Evolutionary conservation across 306 rosid species (phyloP).

Genomic region (Gillenia trifoliata): DNA sequence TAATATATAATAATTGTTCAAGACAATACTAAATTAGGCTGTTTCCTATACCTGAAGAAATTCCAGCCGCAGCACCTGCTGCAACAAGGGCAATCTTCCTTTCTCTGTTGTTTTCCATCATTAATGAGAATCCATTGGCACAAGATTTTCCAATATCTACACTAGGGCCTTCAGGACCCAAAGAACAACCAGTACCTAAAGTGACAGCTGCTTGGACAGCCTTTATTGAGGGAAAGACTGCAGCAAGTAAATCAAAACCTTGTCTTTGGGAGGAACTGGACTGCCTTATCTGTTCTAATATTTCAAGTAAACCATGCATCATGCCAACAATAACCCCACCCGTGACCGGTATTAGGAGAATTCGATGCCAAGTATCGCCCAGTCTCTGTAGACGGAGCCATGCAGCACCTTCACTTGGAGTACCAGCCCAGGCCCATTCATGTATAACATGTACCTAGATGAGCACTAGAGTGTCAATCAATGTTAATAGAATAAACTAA

Average conservation of each 20-base stretch:
- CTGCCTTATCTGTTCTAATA: conserved; percentile 78
- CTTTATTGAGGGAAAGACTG: conserved; percentile 74
- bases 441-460: conserved; percentile 83
- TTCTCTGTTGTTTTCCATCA: conserved; percentile 95
- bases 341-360: conserved; percentile 80
- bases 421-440: conserved; percentile 99
- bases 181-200: conserved; percentile 93
- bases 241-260: conserved; percentile 83
- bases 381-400: conserved; percentile 94
- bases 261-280: conserved; percentile 61
- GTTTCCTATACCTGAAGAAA: conserved; percentile 62
- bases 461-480: conserved; percentile 26
- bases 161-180: conserved; percentile 99
- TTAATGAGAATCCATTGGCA: conserved; percentile 83
- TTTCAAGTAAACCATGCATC: conserved; percentile 97
- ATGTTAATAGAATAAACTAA: conserved; percentile 15
- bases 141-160: conserved; percentile 97
- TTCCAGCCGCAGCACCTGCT: conserved; percentile 98
- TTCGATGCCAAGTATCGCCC: conserved; percentile 93
- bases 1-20: not conserved
- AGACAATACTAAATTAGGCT: not conserved
- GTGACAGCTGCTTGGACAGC: conserved; percentile 95
- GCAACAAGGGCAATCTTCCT: conserved; percentile 93
- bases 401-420: conserved; percentile 94
- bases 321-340: conserved; percentile 97